phyloP scores from a whole-genome alignment of 768 basidiomycete species.

The Suillus brevipes region DNA sequence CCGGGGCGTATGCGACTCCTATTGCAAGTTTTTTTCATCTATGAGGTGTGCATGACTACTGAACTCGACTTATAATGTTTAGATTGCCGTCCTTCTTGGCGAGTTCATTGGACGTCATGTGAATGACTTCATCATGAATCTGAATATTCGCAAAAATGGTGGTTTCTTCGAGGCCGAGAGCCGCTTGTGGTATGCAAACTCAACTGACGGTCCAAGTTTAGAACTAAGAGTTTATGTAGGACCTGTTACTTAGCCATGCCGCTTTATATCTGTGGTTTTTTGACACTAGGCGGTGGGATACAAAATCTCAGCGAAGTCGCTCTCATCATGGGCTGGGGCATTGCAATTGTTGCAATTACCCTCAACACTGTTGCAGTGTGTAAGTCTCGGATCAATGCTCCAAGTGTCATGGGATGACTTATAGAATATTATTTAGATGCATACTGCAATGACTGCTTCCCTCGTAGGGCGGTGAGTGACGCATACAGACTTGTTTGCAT shows the following conservation, averaged over 20 bases:
- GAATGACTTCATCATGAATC: constrained; percentile 51
- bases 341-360: constrained; percentile 37
- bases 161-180: constrained; percentile 58
- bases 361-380: constrained; percentile 44
- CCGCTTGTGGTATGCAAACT: constrained; percentile 38
- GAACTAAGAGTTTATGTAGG: constrained; percentile 19
- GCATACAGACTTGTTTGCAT: neutral
- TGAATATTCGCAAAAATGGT: constrained; percentile 43
- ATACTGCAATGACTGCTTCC: constrained; percentile 41
- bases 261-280: constrained; percentile 43
- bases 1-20: constrained; percentile 45
- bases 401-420: neutral
- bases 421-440: constrained; percentile 27
- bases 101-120: constrained; percentile 50
- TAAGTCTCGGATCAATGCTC: constrained; percentile 15
- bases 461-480: constrained; percentile 26
- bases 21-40: constrained; percentile 32
- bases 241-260: constrained; percentile 41
- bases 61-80: neutral
- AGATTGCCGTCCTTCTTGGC: constrained; percentile 52
- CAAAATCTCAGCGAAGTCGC: constrained; percentile 30
- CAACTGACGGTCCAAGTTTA: neutral
- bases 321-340: constrained; percentile 45
- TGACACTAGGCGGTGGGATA: constrained; percentile 41
- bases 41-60: neutral